phyloP scores from a whole-genome alignment of 331 rosid genomes.

The Malus hybrid region DNA sequence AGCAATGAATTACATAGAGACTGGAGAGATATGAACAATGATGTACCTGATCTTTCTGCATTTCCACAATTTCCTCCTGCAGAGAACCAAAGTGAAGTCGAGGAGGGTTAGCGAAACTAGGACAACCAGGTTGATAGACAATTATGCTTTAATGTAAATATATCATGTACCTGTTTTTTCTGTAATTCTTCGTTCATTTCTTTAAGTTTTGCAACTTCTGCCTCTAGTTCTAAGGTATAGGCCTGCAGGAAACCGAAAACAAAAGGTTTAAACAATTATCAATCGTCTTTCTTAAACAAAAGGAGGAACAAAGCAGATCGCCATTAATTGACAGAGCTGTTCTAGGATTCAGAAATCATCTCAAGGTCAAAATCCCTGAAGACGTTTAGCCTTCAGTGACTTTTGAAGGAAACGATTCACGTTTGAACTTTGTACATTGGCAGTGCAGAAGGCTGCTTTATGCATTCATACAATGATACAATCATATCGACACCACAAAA shows the following conservation, averaged over 20 bases:
- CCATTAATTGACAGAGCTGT: not conserved
- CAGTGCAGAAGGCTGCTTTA: not conserved
- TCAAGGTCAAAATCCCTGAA: not conserved
- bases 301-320: not conserved
- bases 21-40: not conserved
- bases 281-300: not conserved
- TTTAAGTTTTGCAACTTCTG: constrained; percentile 73
- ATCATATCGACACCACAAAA: not conserved
- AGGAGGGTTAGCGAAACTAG: constrained; percentile 1
- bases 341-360: not conserved
- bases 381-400: not conserved
- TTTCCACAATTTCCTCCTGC: constrained; percentile 63
- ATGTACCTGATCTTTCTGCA: constrained; percentile 62
- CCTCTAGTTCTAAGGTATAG: constrained; percentile 86
- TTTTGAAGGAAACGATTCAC: not conserved
- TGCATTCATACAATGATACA: not conserved
- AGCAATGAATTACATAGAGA: not conserved
- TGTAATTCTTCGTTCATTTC: constrained; percentile 64
- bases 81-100: constrained; percentile 17
- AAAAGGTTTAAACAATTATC: not conserved
- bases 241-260: constrained; percentile 52
- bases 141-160: not conserved
- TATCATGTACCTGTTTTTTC: constrained; percentile 54
- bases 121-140: not conserved
- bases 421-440: not conserved